These are phyloP conservation scores for Colletotrichum abscissum DNA, from an alignment of 2,329 filamentous ascomycete genomes.

Conservation along the genomic window DNA sequence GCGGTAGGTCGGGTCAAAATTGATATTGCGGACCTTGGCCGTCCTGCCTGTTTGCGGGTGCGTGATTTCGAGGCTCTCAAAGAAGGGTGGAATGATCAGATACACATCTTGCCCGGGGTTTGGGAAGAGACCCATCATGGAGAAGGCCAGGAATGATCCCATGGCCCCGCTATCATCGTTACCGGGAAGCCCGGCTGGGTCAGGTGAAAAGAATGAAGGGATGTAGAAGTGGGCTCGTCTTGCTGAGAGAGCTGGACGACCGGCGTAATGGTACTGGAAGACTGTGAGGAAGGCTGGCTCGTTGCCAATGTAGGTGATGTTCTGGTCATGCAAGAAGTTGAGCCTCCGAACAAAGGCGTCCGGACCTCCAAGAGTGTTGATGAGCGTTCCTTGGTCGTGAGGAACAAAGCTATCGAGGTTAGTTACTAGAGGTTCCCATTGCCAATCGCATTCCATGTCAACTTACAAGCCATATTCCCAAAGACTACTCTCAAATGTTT, in stretches of 20 bases:
- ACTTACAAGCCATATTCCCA: conserved; percentile 80
- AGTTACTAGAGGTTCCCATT: neutral
- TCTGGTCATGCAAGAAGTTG: conserved; percentile 71
- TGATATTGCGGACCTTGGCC: conserved; percentile 68
- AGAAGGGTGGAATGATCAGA: conserved; percentile 77
- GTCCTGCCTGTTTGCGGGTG: conserved; percentile 68
- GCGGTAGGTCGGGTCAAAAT: conserved; percentile 69
- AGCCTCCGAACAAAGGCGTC: conserved; percentile 68
- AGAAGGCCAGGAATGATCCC: conserved; percentile 73
- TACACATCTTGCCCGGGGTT: conserved; percentile 77
- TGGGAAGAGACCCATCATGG: conserved; percentile 78
- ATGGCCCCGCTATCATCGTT: conserved; percentile 80
- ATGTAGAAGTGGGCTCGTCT: conserved; percentile 72
- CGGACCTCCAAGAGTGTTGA: conserved; percentile 70
- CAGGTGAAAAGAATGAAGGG: conserved; percentile 70
- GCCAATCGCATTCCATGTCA: neutral
- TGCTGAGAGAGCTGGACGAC: conserved; percentile 67
- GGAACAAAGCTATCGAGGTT: conserved; percentile 57
- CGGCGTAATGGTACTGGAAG: conserved; percentile 77
- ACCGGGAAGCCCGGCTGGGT: conserved; percentile 70
- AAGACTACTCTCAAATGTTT: conserved; percentile 78
- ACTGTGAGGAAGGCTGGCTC: conserved; percentile 70
- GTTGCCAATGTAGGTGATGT: conserved; percentile 75
- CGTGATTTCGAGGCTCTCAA: conserved; percentile 68
- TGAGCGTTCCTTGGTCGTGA: conserved; percentile 64